Percentiles rank a stretch among this genome's conserved stretches.
phyloP scores from a whole-genome alignment of 352 stramenopile species.

The Globisporangium ultimum region DNA sequence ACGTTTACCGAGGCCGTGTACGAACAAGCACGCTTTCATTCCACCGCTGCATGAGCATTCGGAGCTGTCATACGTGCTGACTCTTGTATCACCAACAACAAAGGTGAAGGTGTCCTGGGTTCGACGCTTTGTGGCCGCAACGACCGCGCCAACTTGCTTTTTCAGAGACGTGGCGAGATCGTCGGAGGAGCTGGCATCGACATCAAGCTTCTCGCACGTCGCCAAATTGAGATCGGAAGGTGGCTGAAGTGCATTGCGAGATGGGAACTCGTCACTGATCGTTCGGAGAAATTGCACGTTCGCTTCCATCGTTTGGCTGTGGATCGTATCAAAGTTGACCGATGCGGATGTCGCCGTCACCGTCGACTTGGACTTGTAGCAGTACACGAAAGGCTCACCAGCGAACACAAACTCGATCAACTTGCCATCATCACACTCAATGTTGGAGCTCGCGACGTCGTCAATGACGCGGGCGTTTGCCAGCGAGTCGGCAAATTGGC shows the following conservation, averaged over 20 bases:
- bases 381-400: conserved; percentile 25
- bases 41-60: conserved; percentile 2
- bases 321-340: conserved; percentile 3
- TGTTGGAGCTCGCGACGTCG: conserved; percentile 12
- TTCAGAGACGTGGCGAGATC: not conserved
- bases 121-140: not conserved
- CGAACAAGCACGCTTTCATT: conserved; percentile 8
- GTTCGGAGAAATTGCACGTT: conserved; percentile 16
- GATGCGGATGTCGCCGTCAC: not conserved
- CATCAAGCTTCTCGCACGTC: not conserved
- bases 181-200: too few relatives aligned
- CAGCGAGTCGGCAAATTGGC: conserved; percentile 18
- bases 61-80: not conserved
- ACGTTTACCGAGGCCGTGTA: conserved; percentile 1
- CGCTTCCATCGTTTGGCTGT: conserved; percentile 16
- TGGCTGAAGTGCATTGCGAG: conserved; percentile 10
- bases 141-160: not conserved
- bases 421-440: conserved; percentile 19
- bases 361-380: conserved; percentile 1
- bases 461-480: conserved; percentile 26
- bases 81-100: not conserved
- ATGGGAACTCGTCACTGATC: conserved; percentile 14
- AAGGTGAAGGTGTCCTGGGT: not conserved
- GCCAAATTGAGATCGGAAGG: conserved; percentile 2
- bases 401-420: conserved; percentile 27